phyloP scores from a whole-genome alignment of 2,329 filamentous ascomycete genomes.

The Phoma sp. region DNA sequence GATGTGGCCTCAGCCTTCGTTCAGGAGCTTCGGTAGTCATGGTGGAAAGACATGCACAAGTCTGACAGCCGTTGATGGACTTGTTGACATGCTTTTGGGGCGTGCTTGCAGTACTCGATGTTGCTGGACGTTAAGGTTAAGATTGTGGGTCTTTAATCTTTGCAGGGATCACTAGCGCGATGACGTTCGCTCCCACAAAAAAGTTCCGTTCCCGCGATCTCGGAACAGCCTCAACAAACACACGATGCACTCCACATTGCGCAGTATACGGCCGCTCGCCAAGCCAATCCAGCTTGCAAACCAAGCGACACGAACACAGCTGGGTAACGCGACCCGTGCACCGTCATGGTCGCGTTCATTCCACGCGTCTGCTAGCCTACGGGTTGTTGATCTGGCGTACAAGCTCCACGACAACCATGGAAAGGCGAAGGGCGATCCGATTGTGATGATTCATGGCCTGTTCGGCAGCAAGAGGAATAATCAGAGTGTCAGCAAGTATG shows the following conservation, averaged over 20 bases:
- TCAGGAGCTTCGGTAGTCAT: no score
- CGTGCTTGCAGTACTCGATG: background rate
- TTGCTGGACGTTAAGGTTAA: background rate
- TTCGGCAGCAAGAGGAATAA: slow-evolving; percentile 98
- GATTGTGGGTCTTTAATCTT: background rate
- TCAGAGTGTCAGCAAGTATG: slow-evolving; percentile 87
- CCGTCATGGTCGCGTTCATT: slow-evolving; percentile 38
- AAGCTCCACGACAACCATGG: slow-evolving; percentile 46
- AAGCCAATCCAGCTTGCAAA: slow-evolving; percentile 16
- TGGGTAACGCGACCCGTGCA: slow-evolving; percentile 4
- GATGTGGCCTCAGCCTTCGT: no score
- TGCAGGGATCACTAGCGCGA: slow-evolving; percentile 10
- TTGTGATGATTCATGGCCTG: slow-evolving; percentile 89
- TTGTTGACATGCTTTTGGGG: no score
- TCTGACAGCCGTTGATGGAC: no score
- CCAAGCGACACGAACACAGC: slow-evolving; percentile 5
- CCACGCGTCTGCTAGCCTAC: slow-evolving; percentile 32
- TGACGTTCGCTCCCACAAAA: slow-evolving; percentile 18
- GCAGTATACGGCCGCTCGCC: slow-evolving; percentile 19
- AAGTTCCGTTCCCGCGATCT: slow-evolving; percentile 17
- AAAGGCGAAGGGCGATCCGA: slow-evolving; percentile 62
- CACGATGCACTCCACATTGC: slow-evolving; percentile 23
- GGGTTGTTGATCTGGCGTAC: slow-evolving; percentile 43
- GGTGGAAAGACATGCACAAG: no score
- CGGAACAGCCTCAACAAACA: slow-evolving; percentile 14